Percentiles rank a stretch among this genome's conserved stretches.
Evolutionary conservation across 768 basidiomycete genomes (phyloP).

Genomic region (Tulasnella sp.): DNA sequence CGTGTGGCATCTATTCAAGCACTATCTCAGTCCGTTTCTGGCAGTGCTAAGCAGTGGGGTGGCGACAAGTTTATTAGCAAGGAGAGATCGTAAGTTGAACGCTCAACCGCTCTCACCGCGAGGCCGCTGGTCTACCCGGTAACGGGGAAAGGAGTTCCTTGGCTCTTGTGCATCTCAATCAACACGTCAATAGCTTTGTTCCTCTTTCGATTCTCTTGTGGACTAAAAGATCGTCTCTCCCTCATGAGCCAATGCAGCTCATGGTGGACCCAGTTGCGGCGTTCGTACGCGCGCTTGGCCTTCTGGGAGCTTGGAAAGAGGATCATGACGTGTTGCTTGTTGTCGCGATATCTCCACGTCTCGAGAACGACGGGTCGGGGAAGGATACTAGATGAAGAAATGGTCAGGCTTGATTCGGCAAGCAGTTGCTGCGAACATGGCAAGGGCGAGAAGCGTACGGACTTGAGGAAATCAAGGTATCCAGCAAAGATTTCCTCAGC

Average conservation of each 20-base stretch:
- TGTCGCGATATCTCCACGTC: background rate
- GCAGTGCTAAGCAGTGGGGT: background rate
- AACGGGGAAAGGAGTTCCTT: background rate
- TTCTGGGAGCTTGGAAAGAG: background rate
- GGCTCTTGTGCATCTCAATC: background rate
- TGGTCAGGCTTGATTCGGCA: background rate
- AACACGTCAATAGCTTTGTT: background rate
- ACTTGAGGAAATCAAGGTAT: background rate
- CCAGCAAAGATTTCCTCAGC: background rate
- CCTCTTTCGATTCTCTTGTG: background rate
- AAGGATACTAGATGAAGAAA: background rate
- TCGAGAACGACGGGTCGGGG: background rate
- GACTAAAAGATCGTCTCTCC: background rate
- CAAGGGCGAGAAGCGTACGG: background rate
- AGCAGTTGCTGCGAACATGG: too few species aligned
- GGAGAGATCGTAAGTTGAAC: background rate
- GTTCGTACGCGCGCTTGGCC: background rate
- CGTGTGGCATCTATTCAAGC: background rate
- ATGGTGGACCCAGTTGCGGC: background rate
- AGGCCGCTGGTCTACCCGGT: background rate
- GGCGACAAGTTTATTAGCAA: background rate
- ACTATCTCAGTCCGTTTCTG: background rate
- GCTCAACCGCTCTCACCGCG: background rate
- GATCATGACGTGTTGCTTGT: slow-evolving; percentile 5
- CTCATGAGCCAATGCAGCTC: background rate